phyloP scores from a whole-genome alignment of 2,329 filamentous ascomycete genomes.

The Calonectria pseudoreteaudii region DNA sequence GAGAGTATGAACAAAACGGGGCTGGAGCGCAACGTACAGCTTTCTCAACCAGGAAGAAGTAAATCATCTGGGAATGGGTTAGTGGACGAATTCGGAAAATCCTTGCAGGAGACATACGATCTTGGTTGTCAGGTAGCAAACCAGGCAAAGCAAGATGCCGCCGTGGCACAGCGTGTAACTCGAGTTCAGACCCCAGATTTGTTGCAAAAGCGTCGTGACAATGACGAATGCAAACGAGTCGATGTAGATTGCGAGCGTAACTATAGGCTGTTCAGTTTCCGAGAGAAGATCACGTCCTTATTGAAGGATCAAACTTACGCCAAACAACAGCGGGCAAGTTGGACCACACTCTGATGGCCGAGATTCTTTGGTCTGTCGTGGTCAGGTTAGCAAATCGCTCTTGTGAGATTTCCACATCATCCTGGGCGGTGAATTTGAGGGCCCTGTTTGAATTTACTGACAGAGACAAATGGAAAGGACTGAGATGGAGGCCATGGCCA shows the following conservation, averaged over 20 bases:
- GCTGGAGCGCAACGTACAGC: conserved; percentile 56
- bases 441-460: conserved; percentile 37
- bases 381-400: conserved; percentile 16
- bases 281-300: background rate
- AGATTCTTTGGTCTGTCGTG: conserved; percentile 50
- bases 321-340: conserved; percentile 57
- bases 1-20: background rate
- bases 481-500: conserved; percentile 49
- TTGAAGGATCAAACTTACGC: conserved; percentile 49
- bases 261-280: conserved; percentile 48
- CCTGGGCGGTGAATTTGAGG: background rate
- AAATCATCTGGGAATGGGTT: conserved; percentile 60
- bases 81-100: background rate
- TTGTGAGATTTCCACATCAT: background rate
- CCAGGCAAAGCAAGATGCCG: conserved; percentile 70
- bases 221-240: conserved; percentile 72
- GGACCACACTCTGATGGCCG: conserved; percentile 53
- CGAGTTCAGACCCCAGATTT: conserved; percentile 67
- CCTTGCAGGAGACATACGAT: conserved; percentile 4
- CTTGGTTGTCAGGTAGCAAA: conserved; percentile 73
- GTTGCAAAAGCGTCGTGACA: conserved; percentile 66
- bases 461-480: conserved; percentile 52
- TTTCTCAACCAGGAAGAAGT: conserved; percentile 74
- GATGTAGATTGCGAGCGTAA: conserved; percentile 69
- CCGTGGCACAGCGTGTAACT: conserved; percentile 64